Conservation (phyloP, 2,329 filamentous ascomycete genomes). For the Fusarium burgessii region DNA sequence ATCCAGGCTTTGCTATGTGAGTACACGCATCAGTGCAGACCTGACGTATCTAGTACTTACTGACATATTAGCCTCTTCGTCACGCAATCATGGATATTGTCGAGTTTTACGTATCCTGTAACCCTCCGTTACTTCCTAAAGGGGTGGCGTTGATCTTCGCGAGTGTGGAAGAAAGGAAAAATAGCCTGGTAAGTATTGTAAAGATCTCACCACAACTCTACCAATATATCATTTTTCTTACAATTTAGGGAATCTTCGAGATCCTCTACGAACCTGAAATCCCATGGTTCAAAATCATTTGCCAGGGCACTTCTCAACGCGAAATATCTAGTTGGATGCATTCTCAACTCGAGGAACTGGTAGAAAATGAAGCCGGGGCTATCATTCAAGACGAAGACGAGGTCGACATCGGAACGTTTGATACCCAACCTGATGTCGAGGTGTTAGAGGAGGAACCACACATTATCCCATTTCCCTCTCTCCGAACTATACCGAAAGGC, state of each 20-base stretch:
- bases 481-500: background rate
- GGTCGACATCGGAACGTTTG: background rate
- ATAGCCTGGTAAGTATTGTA: constrained; percentile 24
- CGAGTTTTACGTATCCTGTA: constrained; percentile 53
- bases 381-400: constrained; percentile 16
- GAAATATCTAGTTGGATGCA: constrained; percentile 38
- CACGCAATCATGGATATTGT: constrained; percentile 29
- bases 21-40: background rate
- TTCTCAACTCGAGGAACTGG: constrained; percentile 32
- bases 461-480: constrained; percentile 42
- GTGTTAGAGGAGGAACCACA: constrained; percentile 31
- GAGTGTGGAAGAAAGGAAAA: background rate
- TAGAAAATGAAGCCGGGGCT: constrained; percentile 32
- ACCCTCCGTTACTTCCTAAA: constrained; percentile 49
- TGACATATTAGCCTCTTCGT: background rate
- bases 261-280: constrained; percentile 53
- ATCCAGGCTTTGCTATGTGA: background rate
- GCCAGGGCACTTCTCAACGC: constrained; percentile 3
- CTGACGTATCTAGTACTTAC: background rate
- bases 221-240: background rate
- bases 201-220: background rate
- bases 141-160: constrained; percentile 48
- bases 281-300: constrained; percentile 53
- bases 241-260: constrained; percentile 41
- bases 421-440: constrained; percentile 35